Base-by-base conservation (phyloP, 768 basidiomycete species). In the Collybia sordida region DNA sequence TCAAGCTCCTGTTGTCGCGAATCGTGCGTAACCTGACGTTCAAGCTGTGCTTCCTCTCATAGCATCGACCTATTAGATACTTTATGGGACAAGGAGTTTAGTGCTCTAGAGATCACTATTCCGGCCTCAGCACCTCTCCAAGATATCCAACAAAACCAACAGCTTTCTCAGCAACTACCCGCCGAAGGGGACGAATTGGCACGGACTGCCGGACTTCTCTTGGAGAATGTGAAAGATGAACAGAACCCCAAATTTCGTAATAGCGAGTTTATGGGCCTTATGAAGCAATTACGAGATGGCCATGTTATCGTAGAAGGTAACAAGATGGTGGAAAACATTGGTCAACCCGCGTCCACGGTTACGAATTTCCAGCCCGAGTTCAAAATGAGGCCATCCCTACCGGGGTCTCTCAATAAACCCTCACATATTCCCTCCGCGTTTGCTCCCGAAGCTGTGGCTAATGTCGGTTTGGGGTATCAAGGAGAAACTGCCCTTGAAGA, bases 161-260 rank as follows among this genome's bases (percentile, higher is more conserved):
- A 57, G 41, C 39, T 42, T 8, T 31, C 50, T 4, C 55, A 57
- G 1, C 60, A 59, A 39, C 52, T 24, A 39, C 60, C 57, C 6
- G 58, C 37, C 15, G 81, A 84, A 15, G 71, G 69, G 2, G 90
- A 93, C 56, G 85, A 90, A 40, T 82, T 96, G 40, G 86, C 93
- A 2, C 79, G 81, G 23, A 87, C 90, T 6, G 93, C 93, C 9
- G 90, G 82, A 7, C 70, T 84, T 37, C 78, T 96, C 34, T 71
- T 96, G 47, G 82, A 90, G 36, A 77, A 86, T n/a, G 80, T 95
- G 40, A 74, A 80, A 59, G 69, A 85, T 50, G 89, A 90, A 47
- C 75, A 79, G 59, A 93, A 90, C 61, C 82, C 85, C 28, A 97
- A 96, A 64, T 93, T 97, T 60, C 77, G 82, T 67, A 80, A 91